Percentiles rank a stretch among this genome's conserved stretches.
Evolutionary conservation across 164 flowering plant species (phyloP).

Genomic region (Berberis vulgaris): DNA sequence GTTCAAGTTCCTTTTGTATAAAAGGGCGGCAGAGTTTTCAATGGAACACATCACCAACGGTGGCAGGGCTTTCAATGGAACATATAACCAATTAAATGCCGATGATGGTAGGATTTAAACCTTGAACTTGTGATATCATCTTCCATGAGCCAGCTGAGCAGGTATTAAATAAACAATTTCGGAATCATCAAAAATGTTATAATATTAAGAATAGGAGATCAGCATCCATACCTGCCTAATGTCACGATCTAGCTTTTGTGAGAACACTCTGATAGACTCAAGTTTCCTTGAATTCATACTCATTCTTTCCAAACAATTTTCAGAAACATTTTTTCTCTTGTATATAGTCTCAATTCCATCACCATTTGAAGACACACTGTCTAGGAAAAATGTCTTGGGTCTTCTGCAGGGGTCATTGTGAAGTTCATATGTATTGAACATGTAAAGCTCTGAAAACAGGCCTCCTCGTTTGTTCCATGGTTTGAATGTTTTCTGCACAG

Average conservation of each 20-base stretch:
- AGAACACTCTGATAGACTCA: background rate
- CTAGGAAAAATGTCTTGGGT: constrained; percentile 41
- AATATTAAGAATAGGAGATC: background rate
- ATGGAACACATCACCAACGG: no score
- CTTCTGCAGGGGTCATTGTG: constrained; percentile 54
- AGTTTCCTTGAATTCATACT: background rate
- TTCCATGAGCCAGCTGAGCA: no score
- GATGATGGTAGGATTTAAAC: no score
- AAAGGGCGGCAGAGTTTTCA: no score
- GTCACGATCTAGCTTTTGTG: background rate
- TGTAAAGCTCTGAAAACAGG: constrained; percentile 22
- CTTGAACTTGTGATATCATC: no score
- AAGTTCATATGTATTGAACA: constrained; percentile 55
- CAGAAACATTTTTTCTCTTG: background rate
- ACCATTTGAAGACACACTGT: constrained; percentile 28
- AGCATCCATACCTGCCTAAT: background rate
- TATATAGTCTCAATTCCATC: constrained; percentile 35
- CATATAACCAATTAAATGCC: no score
- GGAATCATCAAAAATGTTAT: no score
- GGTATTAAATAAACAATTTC: no score
- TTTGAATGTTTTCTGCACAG: constrained; percentile 44
- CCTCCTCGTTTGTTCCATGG: constrained; percentile 49
- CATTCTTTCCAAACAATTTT: background rate
- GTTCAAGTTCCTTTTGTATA: no score
- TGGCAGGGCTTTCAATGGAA: no score